Evolutionary conservation across 805 yeast species (phyloP), one percentile per base, ranked within the genome.

Genomic region (Candida khao-thaluensis): DNA sequence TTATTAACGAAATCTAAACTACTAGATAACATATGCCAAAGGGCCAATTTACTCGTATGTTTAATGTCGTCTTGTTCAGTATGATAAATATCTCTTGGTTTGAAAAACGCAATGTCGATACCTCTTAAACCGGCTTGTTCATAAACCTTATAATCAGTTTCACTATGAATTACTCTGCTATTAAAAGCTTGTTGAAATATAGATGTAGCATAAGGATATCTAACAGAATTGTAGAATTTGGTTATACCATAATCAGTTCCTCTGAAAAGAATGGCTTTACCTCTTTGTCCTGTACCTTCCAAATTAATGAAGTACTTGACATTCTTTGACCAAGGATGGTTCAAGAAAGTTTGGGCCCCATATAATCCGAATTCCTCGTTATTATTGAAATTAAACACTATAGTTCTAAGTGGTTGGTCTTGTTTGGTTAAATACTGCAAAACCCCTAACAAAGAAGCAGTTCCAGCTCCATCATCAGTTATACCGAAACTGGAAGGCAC

Each of bases 261-360:
- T 59, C 96, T 74, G 58, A 90, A 88, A 35, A 89, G 63, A 15
- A 86, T 71, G 1, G 96, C 85, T 48, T 83, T 78, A 3, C 93
- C 90, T 17, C 96, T 96, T 1, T 93, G 84, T 2, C 96, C 96
- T 0, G 96, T 86, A 12, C 96, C 96, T 66, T 89, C 97, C 46
- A 89, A 64, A 56, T 90, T 90, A 48, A 89, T 69, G 41, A 90
- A 83, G 52, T 74, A 82, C 28, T 66, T 66, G 2, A 84, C 79
- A 11, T 75, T 58, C 27, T 71, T 60, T 16, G 77, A 69, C 91
- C 95, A 85, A 12, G 83, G 81, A 56, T 88, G 95, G 22, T 72
- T 57, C 38, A 85, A 61, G 50, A 87, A 88, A 0, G 83, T 74
- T 31, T 72, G 71, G 0, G 96, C 95, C 3, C 97, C 97, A 40